Evolutionary conservation across 768 basidiomycete genomes (phyloP).

Genomic region (Lactarius sanguifluus): DNA sequence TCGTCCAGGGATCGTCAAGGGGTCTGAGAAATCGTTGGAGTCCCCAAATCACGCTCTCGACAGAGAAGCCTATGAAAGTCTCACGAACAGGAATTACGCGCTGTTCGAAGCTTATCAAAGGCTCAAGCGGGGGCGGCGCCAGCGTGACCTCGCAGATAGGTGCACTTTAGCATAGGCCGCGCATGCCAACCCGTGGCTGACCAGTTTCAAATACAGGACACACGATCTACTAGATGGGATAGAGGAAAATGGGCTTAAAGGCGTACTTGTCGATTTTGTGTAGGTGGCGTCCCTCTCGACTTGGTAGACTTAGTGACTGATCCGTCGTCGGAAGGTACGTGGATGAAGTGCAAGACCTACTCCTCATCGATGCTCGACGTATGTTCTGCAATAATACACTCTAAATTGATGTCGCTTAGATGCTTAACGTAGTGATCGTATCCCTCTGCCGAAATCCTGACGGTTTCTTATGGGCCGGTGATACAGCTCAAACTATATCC

Average conservation of each 20-base stretch:
- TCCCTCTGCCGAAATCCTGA: slow-evolving; percentile 59
- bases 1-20: slow-evolving; percentile 56
- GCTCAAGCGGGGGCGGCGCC: slow-evolving; percentile 42
- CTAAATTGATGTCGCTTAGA: not conserved
- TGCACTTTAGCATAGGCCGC: slow-evolving; percentile 29
- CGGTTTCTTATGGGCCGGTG: slow-evolving; percentile 79
- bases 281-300: slow-evolving; percentile 35
- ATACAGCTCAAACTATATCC: slow-evolving; percentile 77
- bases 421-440: slow-evolving; percentile 50
- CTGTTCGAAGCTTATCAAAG: slow-evolving; percentile 55
- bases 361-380: slow-evolving; percentile 64
- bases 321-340: slow-evolving; percentile 49
- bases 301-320: not conserved
- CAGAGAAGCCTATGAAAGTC: slow-evolving; percentile 9
- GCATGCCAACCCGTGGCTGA: not conserved
- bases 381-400: slow-evolving; percentile 27
- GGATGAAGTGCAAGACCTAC: slow-evolving; percentile 73
- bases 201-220: slow-evolving; percentile 40
- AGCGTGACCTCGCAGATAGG: slow-evolving; percentile 64
- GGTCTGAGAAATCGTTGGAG: slow-evolving; percentile 55
- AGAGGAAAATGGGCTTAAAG: slow-evolving; percentile 35
- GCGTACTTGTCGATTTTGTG: slow-evolving; percentile 54
- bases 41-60: slow-evolving; percentile 15
- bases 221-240: slow-evolving; percentile 49
- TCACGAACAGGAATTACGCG: slow-evolving; percentile 7